Evolutionary conservation across 2,329 filamentous ascomycete genomes (phyloP).

Genomic region (Aschersonia sp.): DNA sequence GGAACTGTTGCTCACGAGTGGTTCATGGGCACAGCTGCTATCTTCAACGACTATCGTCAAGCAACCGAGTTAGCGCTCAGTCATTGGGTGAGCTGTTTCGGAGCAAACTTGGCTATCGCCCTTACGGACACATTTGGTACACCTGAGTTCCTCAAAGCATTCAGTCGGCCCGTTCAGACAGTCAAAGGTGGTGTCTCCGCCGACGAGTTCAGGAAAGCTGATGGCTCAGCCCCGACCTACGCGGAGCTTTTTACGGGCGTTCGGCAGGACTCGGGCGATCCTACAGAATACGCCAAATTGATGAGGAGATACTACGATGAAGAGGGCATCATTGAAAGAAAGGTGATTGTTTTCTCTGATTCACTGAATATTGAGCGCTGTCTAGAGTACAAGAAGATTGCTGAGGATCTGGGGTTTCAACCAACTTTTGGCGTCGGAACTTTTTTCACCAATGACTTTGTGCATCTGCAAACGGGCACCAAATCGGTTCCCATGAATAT

Average conservation of each 20-base stretch:
- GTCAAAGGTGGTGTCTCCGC: slow-evolving; percentile 26
- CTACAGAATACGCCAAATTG: slow-evolving; percentile 60
- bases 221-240: slow-evolving; percentile 45
- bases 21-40: slow-evolving; percentile 97
- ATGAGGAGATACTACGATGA: slow-evolving; percentile 71
- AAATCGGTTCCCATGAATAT: slow-evolving; percentile 93
- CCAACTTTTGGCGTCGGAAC: slow-evolving; percentile 91
- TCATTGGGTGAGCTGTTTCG: slow-evolving; percentile 88
- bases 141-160: slow-evolving; percentile 71
- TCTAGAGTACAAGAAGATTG: slow-evolving; percentile 73
- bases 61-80: slow-evolving; percentile 74
- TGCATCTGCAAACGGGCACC: slow-evolving; percentile 51
- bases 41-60: slow-evolving; percentile 68
- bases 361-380: slow-evolving; percentile 84
- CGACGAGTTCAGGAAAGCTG: slow-evolving; percentile 23
- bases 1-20: slow-evolving; percentile 92
- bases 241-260: slow-evolving; percentile 73
- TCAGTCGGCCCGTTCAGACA: slow-evolving; percentile 48
- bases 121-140: slow-evolving; percentile 96
- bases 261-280: slow-evolving; percentile 83
- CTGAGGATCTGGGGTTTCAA: slow-evolving; percentile 67
- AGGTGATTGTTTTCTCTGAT: slow-evolving; percentile 90
- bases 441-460: slow-evolving; percentile 90
- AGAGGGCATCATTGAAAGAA: slow-evolving; percentile 62
- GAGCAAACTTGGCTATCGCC: slow-evolving; percentile 70